Evolutionary conservation across 306 rosid genomes (phyloP), one percentile per base, ranked within the genome.

Genomic region (Lathyrus tuberosus): DNA sequence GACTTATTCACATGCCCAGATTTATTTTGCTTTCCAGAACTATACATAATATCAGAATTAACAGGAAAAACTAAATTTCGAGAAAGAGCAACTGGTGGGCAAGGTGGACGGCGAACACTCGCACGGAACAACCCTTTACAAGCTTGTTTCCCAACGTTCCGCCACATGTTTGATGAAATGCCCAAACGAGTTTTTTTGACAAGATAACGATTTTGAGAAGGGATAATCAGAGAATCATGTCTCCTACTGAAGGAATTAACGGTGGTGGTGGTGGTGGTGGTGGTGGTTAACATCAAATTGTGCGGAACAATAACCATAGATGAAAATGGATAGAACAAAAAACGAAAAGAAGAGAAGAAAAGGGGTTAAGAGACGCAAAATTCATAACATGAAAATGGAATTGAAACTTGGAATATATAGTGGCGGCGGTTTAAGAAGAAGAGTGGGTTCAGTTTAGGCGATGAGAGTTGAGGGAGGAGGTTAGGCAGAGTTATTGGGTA

Each of bases 141-240:
- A 37, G 82, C 84, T 63, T 65, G 88, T 64, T 76, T 91, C 30
- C 89, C 86, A 47, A 81, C 41, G 80, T 52, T 83, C 16, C 80
- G 85, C 92, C 92, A 94, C 92, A 91, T 75, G 77, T 69, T 78
- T 46, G 98, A 59, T 14, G 84, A 81, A 66, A 86, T 70, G 85
- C 66, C 69, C 2, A 77, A 73, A 46, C 77, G 83, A 58, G 73
- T 57, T 16, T 24, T 61, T 20, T 26, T 83, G 10, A 24, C 73
- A 68, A 33, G 30, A 1, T 14, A 7, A 56, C 76, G 24, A 2
- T 40, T 79, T 4, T 10, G 10, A 26, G 70, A 64, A 22, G 70
- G 70, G 54, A 48, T 47, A 3, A 7, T 35, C 40, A 66, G 79
- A 67, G 31, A 63, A 67, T 78, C 24, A 14, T 74, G 13, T 53